Evolutionary conservation across 495 filamentous ascomycete species (phyloP).

Genomic region (Neurospora discreta): DNA sequence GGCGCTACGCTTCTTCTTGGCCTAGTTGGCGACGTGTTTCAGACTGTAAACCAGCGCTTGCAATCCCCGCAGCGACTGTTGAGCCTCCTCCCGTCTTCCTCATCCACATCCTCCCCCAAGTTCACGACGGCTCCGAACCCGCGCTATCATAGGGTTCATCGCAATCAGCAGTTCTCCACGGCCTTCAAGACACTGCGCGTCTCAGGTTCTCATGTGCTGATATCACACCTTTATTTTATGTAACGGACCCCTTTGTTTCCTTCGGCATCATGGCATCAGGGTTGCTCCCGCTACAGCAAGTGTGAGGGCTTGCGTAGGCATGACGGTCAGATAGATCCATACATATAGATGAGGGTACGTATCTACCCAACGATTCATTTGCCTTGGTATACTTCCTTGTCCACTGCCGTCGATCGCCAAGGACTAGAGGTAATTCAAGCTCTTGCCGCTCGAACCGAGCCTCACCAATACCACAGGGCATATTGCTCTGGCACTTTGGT

Average conservation of each 20-base stretch:
- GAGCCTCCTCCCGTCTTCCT: neutral
- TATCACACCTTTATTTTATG: neutral
- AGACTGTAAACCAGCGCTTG: neutral
- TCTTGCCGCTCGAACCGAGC: too few relatives aligned
- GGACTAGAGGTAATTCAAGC: too few relatives aligned
- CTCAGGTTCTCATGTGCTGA: neutral
- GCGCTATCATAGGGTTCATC: neutral
- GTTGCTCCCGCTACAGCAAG: too few relatives aligned
- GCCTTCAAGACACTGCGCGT: neutral
- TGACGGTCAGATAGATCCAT: neutral
- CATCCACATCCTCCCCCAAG: neutral
- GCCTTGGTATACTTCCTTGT: too few relatives aligned
- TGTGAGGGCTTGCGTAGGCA: neutral
- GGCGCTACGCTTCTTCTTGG: neutral
- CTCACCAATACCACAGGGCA: too few relatives aligned
- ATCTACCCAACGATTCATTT: too few relatives aligned
- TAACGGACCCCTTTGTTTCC: neutral
- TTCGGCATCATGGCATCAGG: neutral
- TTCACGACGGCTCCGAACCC: neutral
- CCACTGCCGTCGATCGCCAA: too few relatives aligned
- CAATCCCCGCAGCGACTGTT: neutral
- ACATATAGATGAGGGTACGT: too few relatives aligned
- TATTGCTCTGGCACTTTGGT: too few relatives aligned
- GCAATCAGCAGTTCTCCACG: neutral
- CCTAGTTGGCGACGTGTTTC: neutral